Conservation (phyloP, 2,329 filamentous ascomycete genomes). For the Plenodomus biglobosus region DNA sequence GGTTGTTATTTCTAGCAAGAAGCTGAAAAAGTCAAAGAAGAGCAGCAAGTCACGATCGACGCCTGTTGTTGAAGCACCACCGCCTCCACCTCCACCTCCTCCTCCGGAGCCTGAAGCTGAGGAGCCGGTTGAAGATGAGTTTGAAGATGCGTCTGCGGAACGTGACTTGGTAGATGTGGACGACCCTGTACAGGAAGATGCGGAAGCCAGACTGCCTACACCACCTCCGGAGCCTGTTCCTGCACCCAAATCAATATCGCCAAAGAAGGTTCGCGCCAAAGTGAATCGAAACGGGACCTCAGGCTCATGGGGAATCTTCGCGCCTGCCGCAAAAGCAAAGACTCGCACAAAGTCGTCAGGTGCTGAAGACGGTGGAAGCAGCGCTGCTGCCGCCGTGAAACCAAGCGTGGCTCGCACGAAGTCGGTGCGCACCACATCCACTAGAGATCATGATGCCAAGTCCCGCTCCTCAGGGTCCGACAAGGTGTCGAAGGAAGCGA, state of each 20-base stretch:
- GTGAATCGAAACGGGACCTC: conserved; percentile 68
- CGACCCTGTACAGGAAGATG: conserved; percentile 32
- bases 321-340: conserved; percentile 51
- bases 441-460: conserved; percentile 62
- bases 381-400: conserved; percentile 35
- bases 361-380: conserved; percentile 31
- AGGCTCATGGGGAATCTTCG: conserved; percentile 78
- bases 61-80: conserved; percentile 34
- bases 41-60: conserved; percentile 61
- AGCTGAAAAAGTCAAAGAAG: conserved; percentile 32
- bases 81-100: conserved; percentile 31
- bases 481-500: conserved; percentile 57
- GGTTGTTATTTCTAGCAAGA: conserved; percentile 23
- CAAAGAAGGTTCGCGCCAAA: conserved; percentile 73
- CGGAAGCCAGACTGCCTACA: conserved; percentile 48
- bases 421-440: conserved; percentile 52
- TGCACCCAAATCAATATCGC: conserved; percentile 51
- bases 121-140: conserved; percentile 14
- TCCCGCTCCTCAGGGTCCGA: conserved; percentile 75
- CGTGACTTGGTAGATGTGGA: conserved; percentile 20
- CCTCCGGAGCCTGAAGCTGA: conserved; percentile 27
- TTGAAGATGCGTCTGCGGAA: conserved; percentile 23
- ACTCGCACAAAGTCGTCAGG: conserved; percentile 34
- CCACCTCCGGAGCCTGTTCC: conserved; percentile 49
- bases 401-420: conserved; percentile 57